Evolutionary conservation across 208 protist species (phyloP), one percentile per base, ranked within the genome.

Genomic region (Trypanosoma scelopori): DNA sequence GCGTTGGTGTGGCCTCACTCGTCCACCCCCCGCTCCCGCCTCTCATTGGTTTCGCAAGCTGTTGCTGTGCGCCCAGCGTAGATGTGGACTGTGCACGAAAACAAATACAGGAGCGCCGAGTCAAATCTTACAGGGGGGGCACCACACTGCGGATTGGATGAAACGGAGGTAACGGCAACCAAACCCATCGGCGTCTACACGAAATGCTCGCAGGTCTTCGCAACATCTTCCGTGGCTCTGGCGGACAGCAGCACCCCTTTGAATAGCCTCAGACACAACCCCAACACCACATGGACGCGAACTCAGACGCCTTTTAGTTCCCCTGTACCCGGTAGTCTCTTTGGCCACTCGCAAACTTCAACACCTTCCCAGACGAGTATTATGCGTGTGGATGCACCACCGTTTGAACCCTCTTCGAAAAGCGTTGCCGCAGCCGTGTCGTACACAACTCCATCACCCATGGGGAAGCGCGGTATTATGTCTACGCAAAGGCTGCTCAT

Each of bases 61-160:
- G 20, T 91, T 82, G 77, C 76, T 61, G 78, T 88, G 39, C 81
- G 86, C 37, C 55, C 82, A 87, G 70, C 78, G 46, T 52, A 64
- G 49, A 73, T 87, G 53, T 95, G 85, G 89, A 92, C 85, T 49
- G 89, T 95, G 50, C 89, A 92, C 55, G 85, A 95, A 48, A 84
- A 95, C 52, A 85, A 91, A 59, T 89, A 89, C 74, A 84, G 55
- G 50, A 74, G 51, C 45, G 71, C 77, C n/a, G 79, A 77, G 27
- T 71, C 61, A 22, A 84, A 87, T 69, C 23, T 84, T 42, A 64
- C 79, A 55, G 82, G 81, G 55, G 82, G 81, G 55, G 69, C 86
- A 13, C 45, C 84, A 48, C 75, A 82, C 41, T 61, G 79, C 5
- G 75, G 75, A 35, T 57, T 73, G 16, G 59, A 79, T 56, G 71